A percentile compares a stretch with the other conserved stretches of the same genome.
Evolutionary conservation across 495 filamentous ascomycete species (phyloP).

Genomic region (Apiosordaria backusii): DNA sequence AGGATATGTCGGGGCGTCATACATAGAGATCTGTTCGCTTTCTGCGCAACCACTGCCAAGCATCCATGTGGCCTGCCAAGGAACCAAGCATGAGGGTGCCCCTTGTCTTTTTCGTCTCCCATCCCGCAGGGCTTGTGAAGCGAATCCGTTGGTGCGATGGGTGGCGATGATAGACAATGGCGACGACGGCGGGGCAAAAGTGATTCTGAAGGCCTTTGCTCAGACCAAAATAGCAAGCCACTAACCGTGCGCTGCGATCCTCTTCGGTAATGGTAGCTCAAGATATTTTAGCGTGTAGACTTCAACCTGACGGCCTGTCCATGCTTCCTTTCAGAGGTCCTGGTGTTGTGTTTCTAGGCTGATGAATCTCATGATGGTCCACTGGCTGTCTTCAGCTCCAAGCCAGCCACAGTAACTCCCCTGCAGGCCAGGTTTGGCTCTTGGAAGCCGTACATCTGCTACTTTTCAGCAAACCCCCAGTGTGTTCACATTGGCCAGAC

Average conservation of each 20-base stretch:
- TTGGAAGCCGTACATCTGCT: background rate
- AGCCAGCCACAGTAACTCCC: no score
- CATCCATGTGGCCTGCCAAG: no score
- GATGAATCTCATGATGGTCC: background rate
- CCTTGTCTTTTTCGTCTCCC: no score
- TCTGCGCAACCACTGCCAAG: no score
- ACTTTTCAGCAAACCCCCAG: background rate
- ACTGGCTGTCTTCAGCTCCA: no score
- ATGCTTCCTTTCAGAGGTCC: background rate
- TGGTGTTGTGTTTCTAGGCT: background rate
- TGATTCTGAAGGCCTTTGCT: background rate
- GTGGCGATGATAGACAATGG: no score
- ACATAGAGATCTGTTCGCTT: no score
- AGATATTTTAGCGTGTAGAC: background rate
- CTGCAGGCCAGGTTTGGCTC: background rate
- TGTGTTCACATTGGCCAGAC: background rate
- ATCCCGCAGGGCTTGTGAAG: no score
- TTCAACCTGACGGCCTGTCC: background rate
- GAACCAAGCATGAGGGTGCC: no score
- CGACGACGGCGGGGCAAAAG: no score
- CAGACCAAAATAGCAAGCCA: background rate
- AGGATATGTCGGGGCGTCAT: no score
- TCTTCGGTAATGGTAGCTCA: background rate
- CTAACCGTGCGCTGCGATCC: background rate
- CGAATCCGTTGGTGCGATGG: no score